Evolutionary conservation across 805 yeast species (phyloP).

Genomic region (Kluyveromyces siamensis): DNA sequence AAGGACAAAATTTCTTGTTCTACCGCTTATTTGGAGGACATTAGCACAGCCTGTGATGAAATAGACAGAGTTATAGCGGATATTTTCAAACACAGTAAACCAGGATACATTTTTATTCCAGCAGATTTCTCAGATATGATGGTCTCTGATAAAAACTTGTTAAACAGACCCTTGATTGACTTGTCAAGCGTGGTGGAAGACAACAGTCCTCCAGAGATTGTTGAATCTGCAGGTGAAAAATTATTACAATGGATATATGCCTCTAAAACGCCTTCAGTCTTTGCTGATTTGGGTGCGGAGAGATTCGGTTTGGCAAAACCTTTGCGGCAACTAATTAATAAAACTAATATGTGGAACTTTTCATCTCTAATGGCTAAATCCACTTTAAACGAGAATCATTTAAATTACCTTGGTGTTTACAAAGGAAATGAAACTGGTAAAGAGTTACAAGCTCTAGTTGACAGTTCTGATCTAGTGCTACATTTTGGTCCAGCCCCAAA

Average conservation of each 20-base stretch:
- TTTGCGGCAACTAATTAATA: constrained; percentile 39
- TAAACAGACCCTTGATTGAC: constrained; percentile 10
- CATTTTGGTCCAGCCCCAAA: constrained; percentile 60
- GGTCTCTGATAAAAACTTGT: constrained; percentile 14
- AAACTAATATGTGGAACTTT: constrained; percentile 42
- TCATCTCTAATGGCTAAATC: constrained; percentile 66
- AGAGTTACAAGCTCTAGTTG: constrained; percentile 40
- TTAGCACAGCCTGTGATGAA: constrained; percentile 38
- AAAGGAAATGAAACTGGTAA: constrained; percentile 49
- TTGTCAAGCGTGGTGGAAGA: constrained; percentile 7
- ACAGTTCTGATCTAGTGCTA: constrained; percentile 56
- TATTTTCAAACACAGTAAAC: constrained; percentile 52
- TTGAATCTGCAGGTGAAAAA: constrained; percentile 19
- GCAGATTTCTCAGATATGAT: constrained; percentile 47
- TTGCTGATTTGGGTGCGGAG: constrained; percentile 64
- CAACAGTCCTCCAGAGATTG: constrained; percentile 4
- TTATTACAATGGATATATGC: constrained; percentile 35
- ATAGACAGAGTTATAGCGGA: constrained; percentile 58
- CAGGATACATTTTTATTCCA: constrained; percentile 79
- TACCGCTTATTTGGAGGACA: constrained; percentile 39
- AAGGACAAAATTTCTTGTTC: constrained; percentile 46
- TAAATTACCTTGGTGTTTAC: constrained; percentile 62
- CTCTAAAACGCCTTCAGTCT: constrained; percentile 50
- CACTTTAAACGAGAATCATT: constrained; percentile 58
- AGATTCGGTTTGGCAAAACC: constrained; percentile 43